Evolutionary conservation across 2,329 filamentous ascomycete genomes (phyloP), one percentile per base, ranked within the genome.

Genomic region (Talaromyces funiculosus): DNA sequence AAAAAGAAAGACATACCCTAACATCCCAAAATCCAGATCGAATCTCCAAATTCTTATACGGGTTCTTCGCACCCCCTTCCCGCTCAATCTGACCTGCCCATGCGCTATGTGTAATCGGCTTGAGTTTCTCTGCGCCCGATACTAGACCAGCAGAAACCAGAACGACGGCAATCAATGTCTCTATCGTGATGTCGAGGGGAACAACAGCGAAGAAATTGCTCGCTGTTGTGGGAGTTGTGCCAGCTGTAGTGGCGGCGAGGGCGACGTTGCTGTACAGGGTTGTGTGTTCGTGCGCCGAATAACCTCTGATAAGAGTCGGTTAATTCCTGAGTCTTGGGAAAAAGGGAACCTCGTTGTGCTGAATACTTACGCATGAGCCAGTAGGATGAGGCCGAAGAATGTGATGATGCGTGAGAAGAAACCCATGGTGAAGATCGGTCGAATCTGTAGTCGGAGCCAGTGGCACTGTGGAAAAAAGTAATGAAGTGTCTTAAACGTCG

Each of bases 231-330:
- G 57, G 53, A 33, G 38, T 62, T 22, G 40, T 37, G 73, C 61
- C 65, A 72, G 64, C 61, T 75, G 70, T 56, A 74, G 66, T 2
- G 77, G 68, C 14, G 77, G 70, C 20, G 76, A 69, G 31, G 3
- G 81, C 78, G 57, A 77, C 76, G 66, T 81, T 81, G 60, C 87
- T 84, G 67, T 87, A 85, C 54, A 96, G 84, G 22, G 86, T 82
- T 6, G 90, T 89, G 78, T 96, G 90, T 78, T 99, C 94, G 76
- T 96, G 90, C 51, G 92, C 92, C 56, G 94, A 99, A 78, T 97
- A 99, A 78, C 92, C 95, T 65, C 94, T 99, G 72, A 10, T 62
- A 58, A 58, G 16, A 10, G 37, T 26, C n/a, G 31, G 61, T 51
- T 22, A 51, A 29, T 20, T 7, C 10, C 6, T 26, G 5, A 6